phyloP scores from a whole-genome alignment of 2,329 filamentous ascomycete species.

The Phyllosticta citribraziliensis region DNA sequence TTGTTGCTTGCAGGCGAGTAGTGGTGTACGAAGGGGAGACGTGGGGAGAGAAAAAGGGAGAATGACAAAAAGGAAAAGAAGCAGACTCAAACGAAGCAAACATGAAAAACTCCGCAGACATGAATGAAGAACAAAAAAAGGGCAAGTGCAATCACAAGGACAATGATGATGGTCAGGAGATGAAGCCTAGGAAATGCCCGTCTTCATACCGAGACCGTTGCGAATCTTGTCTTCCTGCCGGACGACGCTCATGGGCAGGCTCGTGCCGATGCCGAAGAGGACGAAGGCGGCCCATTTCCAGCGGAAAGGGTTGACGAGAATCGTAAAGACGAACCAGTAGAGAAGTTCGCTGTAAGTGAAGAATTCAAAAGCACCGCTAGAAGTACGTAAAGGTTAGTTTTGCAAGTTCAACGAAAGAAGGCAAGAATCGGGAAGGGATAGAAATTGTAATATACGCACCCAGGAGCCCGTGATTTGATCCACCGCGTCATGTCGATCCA shows the following conservation, averaged over 20 bases:
- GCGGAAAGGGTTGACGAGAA: conserved; percentile 71
- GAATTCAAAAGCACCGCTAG: conserved; percentile 70
- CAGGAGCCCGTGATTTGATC: conserved; percentile 58
- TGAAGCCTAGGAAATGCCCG: not conserved
- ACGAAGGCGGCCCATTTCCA: conserved; percentile 89
- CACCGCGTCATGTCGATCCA: conserved; percentile 79
- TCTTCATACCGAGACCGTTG: conserved; percentile 16
- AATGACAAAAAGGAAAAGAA: too few relatives aligned
- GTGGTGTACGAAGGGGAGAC: too few relatives aligned
- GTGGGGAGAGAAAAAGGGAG: too few relatives aligned
- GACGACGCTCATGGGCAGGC: conserved; percentile 57
- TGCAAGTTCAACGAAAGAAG: too few relatives aligned
- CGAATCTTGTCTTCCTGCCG: conserved; percentile 53
- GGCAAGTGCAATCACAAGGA: too few relatives aligned
- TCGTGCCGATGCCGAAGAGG: conserved; percentile 62
- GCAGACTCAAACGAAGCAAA: too few relatives aligned
- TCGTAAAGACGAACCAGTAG: conserved; percentile 77
- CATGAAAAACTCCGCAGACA: too few relatives aligned
- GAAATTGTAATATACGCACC: conserved; percentile 12
- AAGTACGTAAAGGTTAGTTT: not conserved
- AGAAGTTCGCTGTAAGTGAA: conserved; percentile 79
- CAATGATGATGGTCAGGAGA: too few relatives aligned
- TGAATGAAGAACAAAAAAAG: too few relatives aligned
- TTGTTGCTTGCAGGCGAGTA: too few relatives aligned
- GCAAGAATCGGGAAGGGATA: not conserved